These are phyloP conservation scores for Colletotrichum trifolii DNA, from an alignment of 2,329 filamentous ascomycete genomes.

Conservation along the genomic window DNA sequence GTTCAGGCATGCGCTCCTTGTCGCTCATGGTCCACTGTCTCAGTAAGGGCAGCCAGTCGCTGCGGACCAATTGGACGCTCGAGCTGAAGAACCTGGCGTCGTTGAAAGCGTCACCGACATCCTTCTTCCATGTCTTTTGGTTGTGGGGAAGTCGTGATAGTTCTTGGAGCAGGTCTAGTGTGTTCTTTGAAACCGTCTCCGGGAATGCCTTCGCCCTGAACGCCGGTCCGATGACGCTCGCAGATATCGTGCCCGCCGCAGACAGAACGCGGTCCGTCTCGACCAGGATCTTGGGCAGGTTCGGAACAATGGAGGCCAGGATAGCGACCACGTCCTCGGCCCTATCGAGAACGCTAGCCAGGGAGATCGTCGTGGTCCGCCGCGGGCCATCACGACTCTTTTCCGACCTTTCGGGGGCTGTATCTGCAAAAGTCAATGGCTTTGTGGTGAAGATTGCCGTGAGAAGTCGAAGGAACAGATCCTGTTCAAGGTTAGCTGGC, in stretches of 20 bases:
- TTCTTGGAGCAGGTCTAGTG: constrained; percentile 79
- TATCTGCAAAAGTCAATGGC: constrained; percentile 77
- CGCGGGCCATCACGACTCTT: constrained; percentile 51
- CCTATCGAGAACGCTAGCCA: constrained; percentile 55
- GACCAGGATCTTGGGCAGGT: constrained; percentile 83
- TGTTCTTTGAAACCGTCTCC: constrained; percentile 79
- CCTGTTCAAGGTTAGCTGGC: constrained; percentile 62
- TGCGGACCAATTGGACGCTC: constrained; percentile 71
- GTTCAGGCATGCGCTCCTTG: constrained; percentile 87
- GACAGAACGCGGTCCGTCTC: constrained; percentile 85
- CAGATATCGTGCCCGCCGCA: constrained; percentile 83
- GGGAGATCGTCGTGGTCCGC: constrained; percentile 46
- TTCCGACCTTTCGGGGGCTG: constrained; percentile 49
- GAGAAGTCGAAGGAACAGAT: constrained; percentile 87
- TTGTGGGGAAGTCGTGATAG: constrained; percentile 81
- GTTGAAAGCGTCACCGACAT: constrained; percentile 91
- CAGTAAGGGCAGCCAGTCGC: constrained; percentile 84
- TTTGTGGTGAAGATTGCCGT: constrained; percentile 95
- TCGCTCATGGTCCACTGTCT: constrained; percentile 87
- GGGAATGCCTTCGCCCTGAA: constrained; percentile 89
- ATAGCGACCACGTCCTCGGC: constrained; percentile 84
- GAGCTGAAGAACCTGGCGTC: constrained; percentile 87
- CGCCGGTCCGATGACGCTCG: constrained; percentile 83
- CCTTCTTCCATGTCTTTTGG: constrained; percentile 93
- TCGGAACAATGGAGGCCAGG: constrained; percentile 81